Conservation (phyloP, 83 land plant genomes). For the Picea abies region DNA sequence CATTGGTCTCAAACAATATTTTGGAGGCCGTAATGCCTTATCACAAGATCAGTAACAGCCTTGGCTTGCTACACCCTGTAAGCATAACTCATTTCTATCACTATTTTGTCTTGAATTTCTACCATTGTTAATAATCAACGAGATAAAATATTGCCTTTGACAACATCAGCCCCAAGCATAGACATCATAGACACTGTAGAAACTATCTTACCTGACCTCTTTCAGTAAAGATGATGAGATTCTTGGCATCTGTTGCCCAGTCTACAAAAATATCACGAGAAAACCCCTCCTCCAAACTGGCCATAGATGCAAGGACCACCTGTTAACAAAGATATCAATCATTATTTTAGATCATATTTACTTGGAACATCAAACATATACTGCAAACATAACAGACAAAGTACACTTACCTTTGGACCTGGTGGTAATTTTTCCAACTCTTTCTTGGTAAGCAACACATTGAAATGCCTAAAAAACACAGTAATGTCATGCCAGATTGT, state of each 20-base stretch:
- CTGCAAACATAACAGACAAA: background rate
- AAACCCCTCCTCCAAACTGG: conserved; percentile 93
- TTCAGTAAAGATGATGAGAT: conserved; percentile 89
- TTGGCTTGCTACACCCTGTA: too few relatives aligned
- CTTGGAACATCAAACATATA: conserved; percentile 2
- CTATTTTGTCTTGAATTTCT: background rate
- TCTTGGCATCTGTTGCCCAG: conserved; percentile 81
- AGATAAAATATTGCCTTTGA: background rate
- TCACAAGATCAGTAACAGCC: too few relatives aligned
- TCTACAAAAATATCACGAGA: conserved; percentile 93
- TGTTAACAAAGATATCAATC: conserved; percentile 21
- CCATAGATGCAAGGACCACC: conserved; percentile 95
- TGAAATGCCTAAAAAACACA: conserved; percentile 44
- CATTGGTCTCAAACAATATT: too few relatives aligned
- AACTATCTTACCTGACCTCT: conserved; percentile 76
- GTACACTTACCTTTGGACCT: conserved; percentile 64
- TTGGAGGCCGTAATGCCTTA: too few relatives aligned
- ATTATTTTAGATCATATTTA: background rate
- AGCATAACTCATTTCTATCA: too few relatives aligned
- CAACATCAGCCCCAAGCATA: background rate
- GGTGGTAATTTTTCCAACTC: conserved; percentile 62
- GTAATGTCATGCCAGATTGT: background rate
- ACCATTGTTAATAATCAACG: background rate
- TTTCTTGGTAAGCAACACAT: conserved; percentile 51
- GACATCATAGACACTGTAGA: background rate